Evolutionary conservation across 2,329 filamentous ascomycete genomes (phyloP), one percentile per base, ranked within the genome.

Genomic region (Lecanicillium sp.): DNA sequence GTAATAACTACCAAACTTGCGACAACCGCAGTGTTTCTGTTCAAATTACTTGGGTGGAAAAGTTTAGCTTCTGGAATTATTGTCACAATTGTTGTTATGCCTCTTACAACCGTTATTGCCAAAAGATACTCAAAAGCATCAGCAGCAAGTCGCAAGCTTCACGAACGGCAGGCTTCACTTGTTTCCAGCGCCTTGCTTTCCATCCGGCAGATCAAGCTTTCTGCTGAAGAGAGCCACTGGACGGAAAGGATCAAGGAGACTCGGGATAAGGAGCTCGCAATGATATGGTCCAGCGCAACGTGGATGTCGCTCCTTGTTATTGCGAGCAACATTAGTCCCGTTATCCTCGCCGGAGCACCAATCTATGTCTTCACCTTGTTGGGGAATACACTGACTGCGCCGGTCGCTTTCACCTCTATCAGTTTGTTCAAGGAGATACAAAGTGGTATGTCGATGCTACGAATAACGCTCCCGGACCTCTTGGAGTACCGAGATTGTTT

Each of bases 161-260:
- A 36, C 13, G 40, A 42, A 11, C n/a, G 37, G n/a, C 31, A 29
- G 25, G 25, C 36, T 8, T 27, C 36, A 3, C 28, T 41, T 1
- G 25, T 37, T 7, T 34, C 39, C 11, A 29, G 37, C 3, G 42
- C 42, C 2, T 30, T 44, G 1, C 19, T 31, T 5, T 32, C 20
- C 31, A 44, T 44, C 15, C 15, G 42, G 14, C 42, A 44, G 11
- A 44, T 44, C 11, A 44, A 44, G n/a, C 28, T 44, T 14, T 38
- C 42, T 5, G 39, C 42, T n/a, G 33, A 30, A 8, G 42, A 41
- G 19, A n/a, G 28, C 10, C 20, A 19, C 5, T 44, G 42, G 42
- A 41, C 28, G 11, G 25, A 38, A 13, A 38, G 33, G 15, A 34
- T 44, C 7, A 14, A 37, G 17, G 14, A 25, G 15, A 17, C 31